Evolutionary conservation across 768 basidiomycete genomes (phyloP), one percentile per base, ranked within the genome.

Genomic region (Coprinopsis sp.): DNA sequence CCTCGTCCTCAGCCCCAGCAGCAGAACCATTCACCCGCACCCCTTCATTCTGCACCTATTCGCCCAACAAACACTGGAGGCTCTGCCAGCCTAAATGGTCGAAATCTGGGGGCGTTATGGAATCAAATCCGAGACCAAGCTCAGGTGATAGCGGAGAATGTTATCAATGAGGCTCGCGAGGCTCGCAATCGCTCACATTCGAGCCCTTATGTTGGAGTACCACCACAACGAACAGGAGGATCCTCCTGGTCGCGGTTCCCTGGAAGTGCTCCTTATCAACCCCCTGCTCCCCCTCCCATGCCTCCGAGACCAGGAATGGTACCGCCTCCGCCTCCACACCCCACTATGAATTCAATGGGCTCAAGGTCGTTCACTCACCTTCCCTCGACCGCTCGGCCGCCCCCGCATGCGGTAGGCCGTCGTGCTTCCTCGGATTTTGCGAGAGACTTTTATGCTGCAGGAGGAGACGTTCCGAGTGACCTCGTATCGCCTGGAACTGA

Each of bases 361-460:
- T n/a, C n/a, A n/a, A n/a, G n/a, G n/a, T n/a, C n/a, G n/a, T n/a
- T n/a, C 29, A 38, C 22, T 12, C 44, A 40, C n/a, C 14, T 13
- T 27, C 36, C 33, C 6, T 27, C 25, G 3, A 16, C 46, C 16
- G 51, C 54, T 1, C 44, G 53, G 4, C 58, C 53, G 8, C 59
- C 60, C 2, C 63, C 63, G 3, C 62, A 55, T 2, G 44, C 51
- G 3, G n/a, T 46, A 33, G 36, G 27, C 36, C 50, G 36, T 10
- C 51, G 16, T 37, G 39, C 54, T 3, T 37, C 56, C 28, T 81
- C 81, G 0, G 79, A 80, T 12, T 82, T 82, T 55, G 73, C 77
- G n/a, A 64, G 73, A n/a, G 80, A 82, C 29, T 83, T 82, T 52
- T 81, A 83, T 51, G 67, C 74, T 0, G 73, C 74, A 2, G 76